Percentiles rank a stretch among this genome's conserved stretches.
phyloP scores from a whole-genome alignment of 345 rosid species.

The Lepidium didymum region DNA sequence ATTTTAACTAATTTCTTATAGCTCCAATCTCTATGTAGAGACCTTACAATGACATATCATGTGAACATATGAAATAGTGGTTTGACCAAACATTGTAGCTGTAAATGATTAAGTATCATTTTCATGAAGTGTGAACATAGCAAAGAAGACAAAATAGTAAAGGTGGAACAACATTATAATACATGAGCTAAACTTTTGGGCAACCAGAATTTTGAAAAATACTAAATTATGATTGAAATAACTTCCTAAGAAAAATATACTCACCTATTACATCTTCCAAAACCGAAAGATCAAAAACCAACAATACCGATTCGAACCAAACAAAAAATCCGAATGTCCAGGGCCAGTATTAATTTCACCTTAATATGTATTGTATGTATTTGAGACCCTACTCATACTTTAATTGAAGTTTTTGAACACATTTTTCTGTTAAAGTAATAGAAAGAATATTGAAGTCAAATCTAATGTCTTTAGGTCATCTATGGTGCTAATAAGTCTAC shows the following conservation, averaged over 20 bases:
- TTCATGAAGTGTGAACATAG: not conserved
- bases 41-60: not conserved
- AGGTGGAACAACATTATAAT: not conserved
- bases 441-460: not conserved
- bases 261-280: too few species aligned
- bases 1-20: not conserved
- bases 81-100: constrained; percentile 5
- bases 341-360: too few species aligned
- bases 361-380: not conserved
- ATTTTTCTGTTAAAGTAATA: not conserved
- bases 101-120: not conserved
- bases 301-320: too few species aligned
- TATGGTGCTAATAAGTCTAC: not conserved
- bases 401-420: not conserved
- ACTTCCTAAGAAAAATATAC: not conserved
- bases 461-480: not conserved
- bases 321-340: too few species aligned
- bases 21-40: not conserved
- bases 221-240: not conserved
- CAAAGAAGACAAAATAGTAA: not conserved
- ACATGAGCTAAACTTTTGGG: not conserved
- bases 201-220: not conserved
- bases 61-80: not conserved
- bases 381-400: not conserved
- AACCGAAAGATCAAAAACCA: too few species aligned